A percentile compares a stretch with the other conserved stretches of the same genome.
phyloP scores from a whole-genome alignment of 2,329 filamentous ascomycete species.

The Aspergillus terreus region DNA sequence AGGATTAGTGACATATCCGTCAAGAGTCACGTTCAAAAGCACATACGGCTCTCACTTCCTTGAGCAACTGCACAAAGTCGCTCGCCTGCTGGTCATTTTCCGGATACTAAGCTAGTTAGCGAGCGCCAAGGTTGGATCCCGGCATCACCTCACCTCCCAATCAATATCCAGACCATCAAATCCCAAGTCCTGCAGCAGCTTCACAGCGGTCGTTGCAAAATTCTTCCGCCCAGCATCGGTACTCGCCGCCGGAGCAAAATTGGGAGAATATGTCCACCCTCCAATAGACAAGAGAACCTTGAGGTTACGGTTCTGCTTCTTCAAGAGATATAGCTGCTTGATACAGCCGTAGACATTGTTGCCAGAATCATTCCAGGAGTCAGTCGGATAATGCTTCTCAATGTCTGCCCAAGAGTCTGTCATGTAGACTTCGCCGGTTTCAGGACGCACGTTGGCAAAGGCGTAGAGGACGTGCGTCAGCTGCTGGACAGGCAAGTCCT shows the following conservation, averaged over 20 bases:
- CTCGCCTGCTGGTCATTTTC: constrained; percentile 29
- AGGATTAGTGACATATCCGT: not conserved
- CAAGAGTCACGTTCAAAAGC: not conserved
- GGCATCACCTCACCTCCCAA: constrained; percentile 29
- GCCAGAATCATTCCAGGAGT: constrained; percentile 65
- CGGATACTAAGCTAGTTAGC: constrained; percentile 25
- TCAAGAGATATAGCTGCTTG: constrained; percentile 72
- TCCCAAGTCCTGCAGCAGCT: constrained; percentile 71
- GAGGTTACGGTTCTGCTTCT: constrained; percentile 70
- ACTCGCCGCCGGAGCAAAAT: constrained; percentile 65
- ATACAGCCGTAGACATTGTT: constrained; percentile 72
- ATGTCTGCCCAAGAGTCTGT: constrained; percentile 67
- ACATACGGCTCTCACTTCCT: constrained; percentile 28
- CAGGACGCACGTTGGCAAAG: constrained; percentile 79
- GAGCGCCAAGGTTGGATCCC: not conserved
- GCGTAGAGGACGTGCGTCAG: constrained; percentile 88
- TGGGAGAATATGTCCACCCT: constrained; percentile 74
- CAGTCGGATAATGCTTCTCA: constrained; percentile 65
- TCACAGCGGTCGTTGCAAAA: constrained; percentile 68
- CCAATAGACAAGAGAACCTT: constrained; percentile 81
- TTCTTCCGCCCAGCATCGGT: constrained; percentile 55
- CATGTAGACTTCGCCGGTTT: constrained; percentile 75
- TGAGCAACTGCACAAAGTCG: constrained; percentile 34
- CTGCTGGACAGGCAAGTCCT: constrained; percentile 74
- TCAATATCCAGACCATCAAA: constrained; percentile 52